phyloP scores from a whole-genome alignment of 2,329 filamentous ascomycete species.

The Fusarium protoensiforme region DNA sequence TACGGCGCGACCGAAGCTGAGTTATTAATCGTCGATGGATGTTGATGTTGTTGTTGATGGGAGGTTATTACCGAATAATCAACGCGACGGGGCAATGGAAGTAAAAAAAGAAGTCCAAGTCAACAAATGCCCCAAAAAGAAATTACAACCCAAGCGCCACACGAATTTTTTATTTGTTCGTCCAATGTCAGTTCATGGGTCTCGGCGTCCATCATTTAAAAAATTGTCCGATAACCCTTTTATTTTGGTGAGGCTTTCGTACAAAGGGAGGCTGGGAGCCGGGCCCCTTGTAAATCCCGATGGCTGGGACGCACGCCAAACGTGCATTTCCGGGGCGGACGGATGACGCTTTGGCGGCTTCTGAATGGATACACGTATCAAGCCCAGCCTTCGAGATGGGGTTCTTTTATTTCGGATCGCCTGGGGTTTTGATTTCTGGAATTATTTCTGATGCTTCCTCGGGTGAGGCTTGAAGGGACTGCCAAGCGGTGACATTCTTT shows the following conservation, averaged over 20 bases:
- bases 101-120: background rate
- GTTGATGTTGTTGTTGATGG: background rate
- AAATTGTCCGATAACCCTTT: background rate
- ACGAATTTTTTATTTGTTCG: background rate
- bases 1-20: background rate
- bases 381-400: constrained; percentile 21
- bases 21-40: background rate
- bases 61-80: background rate
- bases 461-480: background rate
- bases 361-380: constrained; percentile 31
- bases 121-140: background rate
- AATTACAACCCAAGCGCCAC: constrained; percentile 1
- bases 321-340: constrained; percentile 7
- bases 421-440: background rate
- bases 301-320: constrained; percentile 28
- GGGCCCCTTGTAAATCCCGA: constrained; percentile 2
- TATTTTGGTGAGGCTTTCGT: constrained; percentile 21
- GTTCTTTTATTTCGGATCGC: constrained; percentile 2
- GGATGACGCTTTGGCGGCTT: constrained; percentile 18
- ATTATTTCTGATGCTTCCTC: background rate
- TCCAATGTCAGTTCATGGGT: constrained; percentile 17
- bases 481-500: background rate
- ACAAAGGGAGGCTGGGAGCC: constrained; percentile 26
- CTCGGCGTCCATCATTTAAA: background rate
- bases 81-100: background rate